phyloP scores from a whole-genome alignment of 805 yeast genomes.

The Saccharomyces paradoxus region DNA sequence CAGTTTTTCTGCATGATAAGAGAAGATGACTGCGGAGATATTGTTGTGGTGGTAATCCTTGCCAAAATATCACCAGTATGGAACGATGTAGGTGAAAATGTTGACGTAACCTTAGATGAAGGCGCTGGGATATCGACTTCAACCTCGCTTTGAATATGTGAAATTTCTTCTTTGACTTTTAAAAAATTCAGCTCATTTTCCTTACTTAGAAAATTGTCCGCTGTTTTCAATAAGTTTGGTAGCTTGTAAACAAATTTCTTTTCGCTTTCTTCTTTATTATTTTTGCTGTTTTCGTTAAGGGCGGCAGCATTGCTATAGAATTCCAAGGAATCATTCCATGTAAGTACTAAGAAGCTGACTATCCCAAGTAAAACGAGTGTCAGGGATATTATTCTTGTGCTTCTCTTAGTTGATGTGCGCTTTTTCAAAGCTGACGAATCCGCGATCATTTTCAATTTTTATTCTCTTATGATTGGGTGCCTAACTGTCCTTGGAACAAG shows the following conservation, averaged over 20 bases:
- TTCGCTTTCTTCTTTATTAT: neutral
- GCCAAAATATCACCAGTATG: neutral
- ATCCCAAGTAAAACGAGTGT: conserved; percentile 8
- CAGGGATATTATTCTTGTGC: conserved; percentile 5
- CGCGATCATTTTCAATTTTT: neutral
- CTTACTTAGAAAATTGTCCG: neutral
- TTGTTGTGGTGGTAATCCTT: neutral
- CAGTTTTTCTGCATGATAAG: neutral
- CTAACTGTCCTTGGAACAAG: neutral
- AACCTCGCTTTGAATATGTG: conserved; percentile 11
- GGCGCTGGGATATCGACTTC: neutral
- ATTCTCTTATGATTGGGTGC: neutral
- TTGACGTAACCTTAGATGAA: neutral
- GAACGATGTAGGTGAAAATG: neutral
- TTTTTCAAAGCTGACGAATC: neutral
- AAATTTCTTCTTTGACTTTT: conserved; percentile 13
- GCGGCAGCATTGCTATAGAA: neutral
- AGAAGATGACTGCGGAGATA: neutral
- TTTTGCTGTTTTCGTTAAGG: neutral
- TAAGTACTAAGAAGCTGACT: conserved; percentile 3
- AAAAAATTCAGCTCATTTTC: conserved; percentile 7
- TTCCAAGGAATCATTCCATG: conserved; percentile 12
- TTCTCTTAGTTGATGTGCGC: neutral
- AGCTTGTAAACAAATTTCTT: neutral
- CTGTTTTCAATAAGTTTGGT: neutral